These are phyloP conservation scores for Deuterostichococcus epilithicus DNA, from an alignment of 139 green algal genomes.

Conservation along the genomic window DNA sequence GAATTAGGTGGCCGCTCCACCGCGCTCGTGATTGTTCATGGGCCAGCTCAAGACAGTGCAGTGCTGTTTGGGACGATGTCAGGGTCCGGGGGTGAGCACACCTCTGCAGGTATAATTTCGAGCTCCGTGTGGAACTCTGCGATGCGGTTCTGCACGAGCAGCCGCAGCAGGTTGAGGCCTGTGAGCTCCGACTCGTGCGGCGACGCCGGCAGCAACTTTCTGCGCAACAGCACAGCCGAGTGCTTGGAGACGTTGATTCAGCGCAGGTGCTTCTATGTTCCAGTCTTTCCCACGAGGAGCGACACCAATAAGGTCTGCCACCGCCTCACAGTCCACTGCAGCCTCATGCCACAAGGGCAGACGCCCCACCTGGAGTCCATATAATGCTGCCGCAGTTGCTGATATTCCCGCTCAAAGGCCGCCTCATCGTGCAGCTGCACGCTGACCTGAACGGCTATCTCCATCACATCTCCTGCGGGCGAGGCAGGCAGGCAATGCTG, in stretches of 20 bases:
- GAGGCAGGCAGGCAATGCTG: too few relatives aligned
- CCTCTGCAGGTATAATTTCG: constrained; percentile 75
- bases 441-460: constrained; percentile 81
- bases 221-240: constrained; percentile 20
- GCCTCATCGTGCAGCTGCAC: constrained; percentile 72
- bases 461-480: constrained; percentile 75
- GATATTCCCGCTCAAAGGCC: constrained; percentile 85
- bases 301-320: neutral
- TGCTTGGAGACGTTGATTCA: too few relatives aligned
- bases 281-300: too few relatives aligned
- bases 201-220: constrained; percentile 55
- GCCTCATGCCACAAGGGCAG: neutral
- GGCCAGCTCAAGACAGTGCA: too few relatives aligned
- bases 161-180: constrained; percentile 86
- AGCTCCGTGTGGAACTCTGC: constrained; percentile 97
- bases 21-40: too few relatives aligned
- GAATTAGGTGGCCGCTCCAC: too few relatives aligned
- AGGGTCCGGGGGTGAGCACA: constrained; percentile 19
- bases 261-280: too few relatives aligned
- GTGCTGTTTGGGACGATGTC: too few relatives aligned
- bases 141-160: constrained; percentile 93
- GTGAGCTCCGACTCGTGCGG: constrained; percentile 59
- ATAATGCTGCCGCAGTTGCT: constrained; percentile 88
- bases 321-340: neutral
- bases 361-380: constrained; percentile 68